Base-by-base conservation (phyloP, 768 basidiomycete species). In the Amanita rimosa region DNA sequence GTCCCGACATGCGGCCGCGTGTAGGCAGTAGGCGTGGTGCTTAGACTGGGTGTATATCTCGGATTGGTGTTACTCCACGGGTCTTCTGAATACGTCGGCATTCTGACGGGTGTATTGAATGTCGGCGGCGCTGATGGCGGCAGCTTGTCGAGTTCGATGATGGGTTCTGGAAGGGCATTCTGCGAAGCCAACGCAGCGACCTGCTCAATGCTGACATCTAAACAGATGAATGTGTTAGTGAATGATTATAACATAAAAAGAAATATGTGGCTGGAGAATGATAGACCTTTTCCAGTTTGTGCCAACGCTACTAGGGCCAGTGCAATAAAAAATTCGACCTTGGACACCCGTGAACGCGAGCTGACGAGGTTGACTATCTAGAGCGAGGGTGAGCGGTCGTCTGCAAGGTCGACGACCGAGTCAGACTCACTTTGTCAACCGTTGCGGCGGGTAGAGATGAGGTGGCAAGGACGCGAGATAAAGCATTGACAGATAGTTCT, bases 331-430 rank as follows among this genome's bases (percentile, higher is more conserved):
- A 95, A 94, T 60, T 97, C 93, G 49, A 84, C 78, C 55, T 81
- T 88, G 6, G 89, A 88, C 33, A 97, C 85, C 44, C 83, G 74
- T 38, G 86, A 74, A 51, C 76, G 75, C 29, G 83, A 82, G 64
- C 86, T 88, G 46, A 92, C 90, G 17, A 94, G 71, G 63, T 86
- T 91, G 49, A 96, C 85, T 57, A 97, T 94, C 91, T 94, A 54
- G n/a, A 34, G 31, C 26, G 17, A n/a, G 33, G 7, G 37, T 38
- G 36, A 17, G 21, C 27, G 16, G 26, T 7, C 8, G n/a, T n/a
- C n/a, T n/a, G n/a, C n/a, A n/a, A 38, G 21, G 16, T 27, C 16
- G 27, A n/a, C 38, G 37, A 38, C 5, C 13, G 41, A 48, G 9
- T 14, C 24, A 14, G 34, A 35, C 68, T 51, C 57, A 93, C 92